A percentile compares a stretch with the other conserved stretches of the same genome.
These are phyloP conservation scores for Leavenworthia alabamica DNA, from an alignment of 345 rosid genomes.

Conservation along the genomic window DNA sequence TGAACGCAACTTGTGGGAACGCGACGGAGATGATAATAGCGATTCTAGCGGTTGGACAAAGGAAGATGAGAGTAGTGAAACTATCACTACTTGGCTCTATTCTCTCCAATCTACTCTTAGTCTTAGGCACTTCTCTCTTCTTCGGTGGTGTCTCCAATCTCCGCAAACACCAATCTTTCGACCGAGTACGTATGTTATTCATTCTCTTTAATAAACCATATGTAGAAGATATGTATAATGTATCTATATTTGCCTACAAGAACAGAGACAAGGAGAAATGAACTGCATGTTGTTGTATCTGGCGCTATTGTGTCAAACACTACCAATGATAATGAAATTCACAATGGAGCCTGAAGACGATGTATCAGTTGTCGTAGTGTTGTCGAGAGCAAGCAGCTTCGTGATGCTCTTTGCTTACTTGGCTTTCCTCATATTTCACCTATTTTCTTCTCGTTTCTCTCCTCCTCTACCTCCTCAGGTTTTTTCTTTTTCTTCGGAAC, in stretches of 20 bases:
- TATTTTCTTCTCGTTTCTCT: constrained; percentile 52
- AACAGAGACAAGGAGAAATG: constrained; percentile 85
- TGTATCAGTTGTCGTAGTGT: constrained; percentile 35
- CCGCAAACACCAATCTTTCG: constrained; percentile 63
- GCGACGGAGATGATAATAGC: constrained; percentile 94
- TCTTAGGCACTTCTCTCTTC: constrained; percentile 79
- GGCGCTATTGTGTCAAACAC: constrained; percentile 70
- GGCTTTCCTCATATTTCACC: constrained; percentile 79
- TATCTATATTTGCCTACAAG: neutral
- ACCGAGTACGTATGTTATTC: constrained; percentile 57
- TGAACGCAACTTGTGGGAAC: constrained; percentile 95
- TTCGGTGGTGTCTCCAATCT: constrained; percentile 79
- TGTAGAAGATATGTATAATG: neutral
- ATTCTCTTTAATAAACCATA: neutral
- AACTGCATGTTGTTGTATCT: constrained; percentile 60
- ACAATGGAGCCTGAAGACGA: constrained; percentile 19
- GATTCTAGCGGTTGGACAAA: constrained; percentile 61
- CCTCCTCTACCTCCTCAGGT: constrained; percentile 11
- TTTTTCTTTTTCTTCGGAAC: neutral
- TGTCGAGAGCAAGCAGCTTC: constrained; percentile 83
- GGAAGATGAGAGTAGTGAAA: constrained; percentile 67
- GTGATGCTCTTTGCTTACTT: constrained; percentile 70
- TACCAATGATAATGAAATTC: constrained; percentile 60
- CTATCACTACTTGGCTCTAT: constrained; percentile 83
- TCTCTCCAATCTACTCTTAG: constrained; percentile 83